A percentile compares a stretch with the other conserved stretches of the same genome.
Evolutionary conservation across 306 rosid genomes (phyloP).

Genomic region (Lathyrus oleraceus): DNA sequence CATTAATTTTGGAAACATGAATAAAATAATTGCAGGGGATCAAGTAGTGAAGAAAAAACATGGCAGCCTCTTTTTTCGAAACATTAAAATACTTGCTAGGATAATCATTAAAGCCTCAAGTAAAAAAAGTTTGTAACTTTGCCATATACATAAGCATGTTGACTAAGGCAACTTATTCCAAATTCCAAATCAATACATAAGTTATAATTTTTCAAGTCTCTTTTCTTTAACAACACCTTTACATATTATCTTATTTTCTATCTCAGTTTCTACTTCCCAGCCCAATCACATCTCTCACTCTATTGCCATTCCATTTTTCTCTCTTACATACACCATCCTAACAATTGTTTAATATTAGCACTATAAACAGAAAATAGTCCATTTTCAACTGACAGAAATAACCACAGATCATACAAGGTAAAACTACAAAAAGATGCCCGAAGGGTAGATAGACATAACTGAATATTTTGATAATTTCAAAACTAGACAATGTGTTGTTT

Average conservation of each 20-base stretch:
- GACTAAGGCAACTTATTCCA: background rate
- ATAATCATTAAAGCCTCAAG: background rate
- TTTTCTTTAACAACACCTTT: background rate
- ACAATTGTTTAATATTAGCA: conserved; percentile 5
- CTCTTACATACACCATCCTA: background rate
- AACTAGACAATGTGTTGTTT: background rate
- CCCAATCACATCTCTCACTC: background rate
- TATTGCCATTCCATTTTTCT: background rate
- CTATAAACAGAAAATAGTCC: conserved; percentile 9
- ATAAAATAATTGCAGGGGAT: background rate
- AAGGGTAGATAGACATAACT: background rate
- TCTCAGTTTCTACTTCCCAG: background rate
- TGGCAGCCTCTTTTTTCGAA: background rate
- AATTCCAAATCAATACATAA: background rate
- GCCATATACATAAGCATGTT: conserved; percentile 2
- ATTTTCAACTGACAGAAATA: conserved; percentile 19
- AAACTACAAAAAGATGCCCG: background rate
- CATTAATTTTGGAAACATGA: conserved; percentile 7
- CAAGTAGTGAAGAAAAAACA: background rate
- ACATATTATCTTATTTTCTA: background rate
- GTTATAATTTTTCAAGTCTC: background rate
- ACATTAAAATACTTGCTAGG: conserved; percentile 21
- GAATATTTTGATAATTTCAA: background rate
- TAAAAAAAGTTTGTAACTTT: background rate
- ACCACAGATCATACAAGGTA: conserved; percentile 2